These are phyloP conservation scores for Pestalotiopsis sp. DNA, from an alignment of 2,329 filamentous ascomycete genomes.

Conservation along the genomic window DNA sequence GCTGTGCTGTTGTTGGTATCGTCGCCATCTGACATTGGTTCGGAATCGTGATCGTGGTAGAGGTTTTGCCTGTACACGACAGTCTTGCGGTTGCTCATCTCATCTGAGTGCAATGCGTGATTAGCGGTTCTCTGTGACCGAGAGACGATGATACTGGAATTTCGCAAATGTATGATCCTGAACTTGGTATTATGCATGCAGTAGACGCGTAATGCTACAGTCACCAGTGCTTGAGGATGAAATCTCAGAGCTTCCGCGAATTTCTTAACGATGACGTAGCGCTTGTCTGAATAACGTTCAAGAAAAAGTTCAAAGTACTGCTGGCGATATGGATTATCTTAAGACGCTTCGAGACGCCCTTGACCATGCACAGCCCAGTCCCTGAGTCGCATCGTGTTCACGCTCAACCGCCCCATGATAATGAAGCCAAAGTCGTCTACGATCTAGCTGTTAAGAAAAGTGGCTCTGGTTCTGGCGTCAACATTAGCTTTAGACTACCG, in stretches of 20 bases:
- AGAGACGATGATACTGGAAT: too few species aligned
- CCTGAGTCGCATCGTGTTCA: neutral
- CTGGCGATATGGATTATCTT: neutral
- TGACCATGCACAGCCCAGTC: neutral
- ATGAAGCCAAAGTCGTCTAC: neutral
- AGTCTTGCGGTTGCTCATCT: neutral
- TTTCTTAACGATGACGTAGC: neutral
- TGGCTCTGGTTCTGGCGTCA: neutral
- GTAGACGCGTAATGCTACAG: neutral
- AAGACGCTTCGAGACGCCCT: neutral
- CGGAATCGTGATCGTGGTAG: neutral
- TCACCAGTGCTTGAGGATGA: neutral
- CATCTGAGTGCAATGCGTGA: too few species aligned
- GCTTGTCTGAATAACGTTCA: neutral
- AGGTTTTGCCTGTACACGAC: neutral
- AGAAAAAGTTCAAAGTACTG: too few species aligned
- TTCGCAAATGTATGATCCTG: too few species aligned
- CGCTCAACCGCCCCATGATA: neutral
- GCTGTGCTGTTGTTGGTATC: neutral
- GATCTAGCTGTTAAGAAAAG: neutral
- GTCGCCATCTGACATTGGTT: neutral
- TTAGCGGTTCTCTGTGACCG: too few species aligned
- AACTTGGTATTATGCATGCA: neutral
- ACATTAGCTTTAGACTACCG: neutral
- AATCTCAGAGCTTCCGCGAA: neutral